Percentiles rank a stretch among this genome's conserved stretches.
phyloP scores from a whole-genome alignment of 805 yeast species.

The Grigorovia transvaalensis region DNA sequence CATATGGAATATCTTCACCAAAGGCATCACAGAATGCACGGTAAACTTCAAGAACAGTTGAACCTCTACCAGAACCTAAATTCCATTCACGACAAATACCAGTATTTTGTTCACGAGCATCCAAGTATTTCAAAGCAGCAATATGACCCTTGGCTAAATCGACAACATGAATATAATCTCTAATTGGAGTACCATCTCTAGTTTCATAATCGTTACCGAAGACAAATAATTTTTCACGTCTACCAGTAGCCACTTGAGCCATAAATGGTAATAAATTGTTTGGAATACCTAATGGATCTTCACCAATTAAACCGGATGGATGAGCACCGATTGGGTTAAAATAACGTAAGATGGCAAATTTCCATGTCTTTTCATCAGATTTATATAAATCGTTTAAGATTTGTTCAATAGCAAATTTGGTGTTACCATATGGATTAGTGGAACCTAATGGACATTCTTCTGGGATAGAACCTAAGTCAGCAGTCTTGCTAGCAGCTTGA shows the following conservation, averaged over 20 bases:
- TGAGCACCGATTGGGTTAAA: constrained; percentile 85
- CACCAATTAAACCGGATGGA: constrained; percentile 71
- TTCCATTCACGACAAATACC: constrained; percentile 72
- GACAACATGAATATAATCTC: constrained; percentile 74
- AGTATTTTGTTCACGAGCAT: constrained; percentile 15
- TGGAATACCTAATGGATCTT: constrained; percentile 70
- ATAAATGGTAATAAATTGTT: constrained; percentile 65
- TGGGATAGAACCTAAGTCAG: constrained; percentile 67
- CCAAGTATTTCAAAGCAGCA: constrained; percentile 53
- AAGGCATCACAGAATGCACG: constrained; percentile 54
- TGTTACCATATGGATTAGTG: constrained; percentile 67
- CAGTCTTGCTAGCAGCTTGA: constrained; percentile 58
- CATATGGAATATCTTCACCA: constrained; percentile 53
- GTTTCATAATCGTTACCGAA: constrained; percentile 65
- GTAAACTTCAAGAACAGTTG: constrained; percentile 64
- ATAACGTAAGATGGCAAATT: constrained; percentile 57
- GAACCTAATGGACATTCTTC: constrained; percentile 69
- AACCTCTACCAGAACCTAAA: constrained; percentile 73
- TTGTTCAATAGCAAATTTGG: constrained; percentile 57
- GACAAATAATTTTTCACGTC: constrained; percentile 53
- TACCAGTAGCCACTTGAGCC: constrained; percentile 69
- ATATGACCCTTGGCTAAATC: constrained; percentile 73
- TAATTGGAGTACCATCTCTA: constrained; percentile 70
- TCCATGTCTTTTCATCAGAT: constrained; percentile 35
- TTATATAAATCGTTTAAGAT: constrained; percentile 44